These are phyloP conservation scores for Nemania sp. DNA, from an alignment of 2,329 filamentous ascomycete species.

Conservation along the genomic window DNA sequence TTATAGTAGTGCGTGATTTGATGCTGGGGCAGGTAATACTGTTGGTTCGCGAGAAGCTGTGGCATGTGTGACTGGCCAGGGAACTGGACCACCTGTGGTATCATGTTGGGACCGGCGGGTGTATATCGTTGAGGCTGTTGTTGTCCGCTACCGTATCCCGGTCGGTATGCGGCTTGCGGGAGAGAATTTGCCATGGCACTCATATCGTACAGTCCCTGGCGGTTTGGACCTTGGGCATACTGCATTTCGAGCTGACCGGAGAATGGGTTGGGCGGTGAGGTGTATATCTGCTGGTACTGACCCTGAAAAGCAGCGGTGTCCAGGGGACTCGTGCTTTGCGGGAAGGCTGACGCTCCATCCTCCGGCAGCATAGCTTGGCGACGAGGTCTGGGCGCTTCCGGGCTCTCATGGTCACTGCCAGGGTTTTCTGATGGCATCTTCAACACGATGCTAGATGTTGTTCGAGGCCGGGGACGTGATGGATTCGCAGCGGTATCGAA, in stretches of 20 bases:
- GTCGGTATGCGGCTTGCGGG: constrained; percentile 48
- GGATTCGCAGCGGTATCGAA: constrained; percentile 11
- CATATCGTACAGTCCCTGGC: constrained; percentile 53
- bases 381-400: constrained; percentile 28
- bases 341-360: constrained; percentile 31
- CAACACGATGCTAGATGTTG: neutral
- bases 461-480: constrained; percentile 6
- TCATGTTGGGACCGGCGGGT: constrained; percentile 43
- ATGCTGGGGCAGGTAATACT: constrained; percentile 54
- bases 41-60: constrained; percentile 48
- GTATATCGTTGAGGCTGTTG: constrained; percentile 36
- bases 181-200: constrained; percentile 49
- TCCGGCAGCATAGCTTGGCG: constrained; percentile 30
- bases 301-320: constrained; percentile 36
- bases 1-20: constrained; percentile 51
- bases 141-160: constrained; percentile 44
- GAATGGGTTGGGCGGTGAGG: constrained; percentile 46
- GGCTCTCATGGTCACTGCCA: constrained; percentile 38
- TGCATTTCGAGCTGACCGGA: constrained; percentile 50
- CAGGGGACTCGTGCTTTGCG: constrained; percentile 30
- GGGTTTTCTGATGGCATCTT: constrained; percentile 40
- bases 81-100: constrained; percentile 50
- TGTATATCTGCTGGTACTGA: constrained; percentile 42
- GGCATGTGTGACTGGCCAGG: constrained; percentile 44
- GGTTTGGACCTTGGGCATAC: constrained; percentile 38